A percentile compares a stretch with the other conserved stretches of the same genome.
Conservation (phyloP, 176 grass and related monocot species). For the Rhynchospora breviuscula region DNA sequence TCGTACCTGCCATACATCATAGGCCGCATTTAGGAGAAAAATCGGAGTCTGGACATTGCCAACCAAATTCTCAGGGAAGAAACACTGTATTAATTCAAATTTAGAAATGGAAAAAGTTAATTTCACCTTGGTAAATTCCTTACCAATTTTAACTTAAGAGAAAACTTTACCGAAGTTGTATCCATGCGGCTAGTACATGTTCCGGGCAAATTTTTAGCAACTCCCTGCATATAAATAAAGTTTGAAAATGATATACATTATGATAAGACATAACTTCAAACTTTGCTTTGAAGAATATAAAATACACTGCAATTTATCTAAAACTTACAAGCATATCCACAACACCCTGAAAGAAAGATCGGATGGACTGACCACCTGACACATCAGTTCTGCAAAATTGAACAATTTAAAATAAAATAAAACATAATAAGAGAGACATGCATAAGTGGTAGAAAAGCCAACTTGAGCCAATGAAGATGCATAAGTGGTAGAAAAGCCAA, state of each 20-base stretch:
- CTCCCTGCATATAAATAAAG: slow-evolving; percentile 22
- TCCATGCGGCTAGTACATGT: slow-evolving; percentile 53
- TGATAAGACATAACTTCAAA: background rate
- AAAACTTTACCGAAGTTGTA: slow-evolving; percentile 45
- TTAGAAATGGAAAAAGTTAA: background rate
- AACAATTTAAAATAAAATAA: slow-evolving; percentile 12
- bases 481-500: background rate
- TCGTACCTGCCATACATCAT: slow-evolving; percentile 88
- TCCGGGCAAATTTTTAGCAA: slow-evolving; percentile 41
- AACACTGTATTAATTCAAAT: slow-evolving; percentile 45
- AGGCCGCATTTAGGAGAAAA: slow-evolving; percentile 82
- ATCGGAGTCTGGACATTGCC: slow-evolving; percentile 52
- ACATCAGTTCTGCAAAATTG: slow-evolving; percentile 49
- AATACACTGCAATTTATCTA: background rate
- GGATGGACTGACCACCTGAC: slow-evolving; percentile 39
- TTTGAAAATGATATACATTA: background rate
- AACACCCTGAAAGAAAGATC: slow-evolving; percentile 55
- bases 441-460: background rate
- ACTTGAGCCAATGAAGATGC: background rate
- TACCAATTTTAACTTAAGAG: background rate
- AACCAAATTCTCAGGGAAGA: slow-evolving; percentile 74
- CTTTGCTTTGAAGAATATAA: background rate
- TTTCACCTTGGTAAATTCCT: background rate
- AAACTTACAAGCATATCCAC: slow-evolving; percentile 41
- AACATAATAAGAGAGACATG: background rate